Evolutionary conservation across 2,329 filamentous ascomycete genomes (phyloP), one percentile per base, ranked within the genome.

Genomic region (Claviceps capensis): DNA sequence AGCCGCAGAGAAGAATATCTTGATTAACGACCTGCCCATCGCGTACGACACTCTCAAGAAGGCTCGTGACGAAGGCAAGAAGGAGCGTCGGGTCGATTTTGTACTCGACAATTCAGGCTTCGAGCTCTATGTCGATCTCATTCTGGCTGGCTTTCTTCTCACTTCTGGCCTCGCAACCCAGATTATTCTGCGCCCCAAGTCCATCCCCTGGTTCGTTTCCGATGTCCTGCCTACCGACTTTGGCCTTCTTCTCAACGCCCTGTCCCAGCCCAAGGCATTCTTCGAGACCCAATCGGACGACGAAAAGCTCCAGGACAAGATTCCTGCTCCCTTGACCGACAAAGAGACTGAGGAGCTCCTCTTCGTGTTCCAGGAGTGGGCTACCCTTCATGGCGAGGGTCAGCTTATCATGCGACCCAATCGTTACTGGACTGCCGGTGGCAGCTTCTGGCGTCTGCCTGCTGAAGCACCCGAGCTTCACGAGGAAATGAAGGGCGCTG

Each of bases 51-150:
- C 79, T 0, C 75, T 95, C 22, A 79, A 77, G 52, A 74, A 78
- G 55, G 85, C 84, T 0, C 79, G 85, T 58, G 75, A 74, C 22
- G 74, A 77, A 36, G 77, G 78, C 30, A 80, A 81, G 62, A 72
- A 75, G 55, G 83, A 89, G 58, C 79, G 89, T 40, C 78, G 88
- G 16, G 85, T 98, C 2, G 93, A 98, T 62, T 91, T 98, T 57
- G 86, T 98, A 2, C 83, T 98, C 5, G 93, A 98, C 67, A 98
- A 98, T 61, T 88, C 93, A 19, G 93, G 93, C 5, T 98, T 98
- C 63, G 93, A 98, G 73, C 78, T 98, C 13, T 98, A 89, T 63
- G 93, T 97, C 58, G 93, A 98, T 63, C 77, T 98, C 9, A 83
- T 97, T 53, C 77, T 98, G 2, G 90, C 88, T 0, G 91, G 90